phyloP scores from a whole-genome alignment of 371 early-diverging fungal species.

The Coemansia sp. region DNA sequence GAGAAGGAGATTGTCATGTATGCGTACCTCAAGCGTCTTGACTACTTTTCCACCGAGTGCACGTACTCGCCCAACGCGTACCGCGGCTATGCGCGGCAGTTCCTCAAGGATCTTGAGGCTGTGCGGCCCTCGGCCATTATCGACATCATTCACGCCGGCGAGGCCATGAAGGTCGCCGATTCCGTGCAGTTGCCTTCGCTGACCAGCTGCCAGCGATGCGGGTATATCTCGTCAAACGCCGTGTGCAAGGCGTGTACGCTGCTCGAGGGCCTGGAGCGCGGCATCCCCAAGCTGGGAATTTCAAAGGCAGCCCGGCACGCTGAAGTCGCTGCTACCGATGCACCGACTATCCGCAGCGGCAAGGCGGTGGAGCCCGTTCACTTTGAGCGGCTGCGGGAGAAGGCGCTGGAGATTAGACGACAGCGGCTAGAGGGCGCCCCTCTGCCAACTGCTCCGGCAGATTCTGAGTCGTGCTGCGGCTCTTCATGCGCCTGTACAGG shows the following conservation, averaged over 20 bases:
- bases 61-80: conserved; percentile 99
- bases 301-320: conserved; percentile 10
- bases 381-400: conserved; percentile 37
- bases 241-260: conserved; percentile 95
- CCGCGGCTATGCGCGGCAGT: conserved; percentile 95
- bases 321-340: background rate
- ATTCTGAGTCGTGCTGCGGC: background rate
- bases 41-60: conserved; percentile 99
- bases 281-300: conserved; percentile 64
- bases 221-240: conserved; percentile 89
- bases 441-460: background rate
- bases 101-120: conserved; percentile 96
- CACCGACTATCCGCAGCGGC: background rate
- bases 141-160: conserved; percentile 95
- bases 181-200: conserved; percentile 69
- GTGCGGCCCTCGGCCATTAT: conserved; percentile 90
- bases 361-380: conserved; percentile 31
- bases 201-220: conserved; percentile 83
- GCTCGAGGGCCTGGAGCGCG: conserved; percentile 90
- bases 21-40: conserved; percentile 98
- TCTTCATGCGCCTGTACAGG: background rate
- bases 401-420: conserved; percentile 25
- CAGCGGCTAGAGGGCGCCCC: conserved; percentile 8
- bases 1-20: conserved; percentile 99
- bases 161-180: conserved; percentile 75